phyloP scores from a whole-genome alignment of 352 stramenopile species.

The Globisporangium nunn region DNA sequence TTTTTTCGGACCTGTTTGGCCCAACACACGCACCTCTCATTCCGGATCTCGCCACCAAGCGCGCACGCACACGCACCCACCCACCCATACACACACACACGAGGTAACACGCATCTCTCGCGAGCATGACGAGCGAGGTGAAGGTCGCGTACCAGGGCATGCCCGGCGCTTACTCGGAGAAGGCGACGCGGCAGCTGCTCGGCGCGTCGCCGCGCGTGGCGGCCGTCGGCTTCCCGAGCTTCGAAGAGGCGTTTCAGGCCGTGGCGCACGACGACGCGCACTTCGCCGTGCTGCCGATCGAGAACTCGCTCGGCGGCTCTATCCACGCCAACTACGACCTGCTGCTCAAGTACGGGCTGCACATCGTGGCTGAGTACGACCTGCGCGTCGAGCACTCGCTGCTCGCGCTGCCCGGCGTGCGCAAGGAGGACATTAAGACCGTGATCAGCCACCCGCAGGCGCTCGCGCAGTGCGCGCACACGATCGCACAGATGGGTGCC shows the following conservation, averaged over 20 bases:
- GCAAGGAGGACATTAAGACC: constrained; percentile 89
- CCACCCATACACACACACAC: too few species aligned
- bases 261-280: constrained; percentile 80
- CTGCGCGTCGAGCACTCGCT: constrained; percentile 90
- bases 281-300: constrained; percentile 92
- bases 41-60: background rate
- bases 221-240: constrained; percentile 39
- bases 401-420: constrained; percentile 84
- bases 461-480: constrained; percentile 95
- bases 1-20: background rate
- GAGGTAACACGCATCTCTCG: too few species aligned
- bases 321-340: constrained; percentile 96
- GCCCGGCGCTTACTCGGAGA: constrained; percentile 96
- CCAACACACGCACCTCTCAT: background rate
- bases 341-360: constrained; percentile 58
- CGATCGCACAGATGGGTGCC: constrained; percentile 81
- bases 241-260: constrained; percentile 51
- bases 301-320: constrained; percentile 92
- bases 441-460: constrained; percentile 96
- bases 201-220: constrained; percentile 54
- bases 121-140: constrained; percentile 36
- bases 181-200: constrained; percentile 92
- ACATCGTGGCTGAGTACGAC: constrained; percentile 62
- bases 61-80: background rate
- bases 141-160: constrained; percentile 95